Conservation (phyloP, 192 early-diverging fungal genomes). For the Backusella liffmaniae region DNA sequence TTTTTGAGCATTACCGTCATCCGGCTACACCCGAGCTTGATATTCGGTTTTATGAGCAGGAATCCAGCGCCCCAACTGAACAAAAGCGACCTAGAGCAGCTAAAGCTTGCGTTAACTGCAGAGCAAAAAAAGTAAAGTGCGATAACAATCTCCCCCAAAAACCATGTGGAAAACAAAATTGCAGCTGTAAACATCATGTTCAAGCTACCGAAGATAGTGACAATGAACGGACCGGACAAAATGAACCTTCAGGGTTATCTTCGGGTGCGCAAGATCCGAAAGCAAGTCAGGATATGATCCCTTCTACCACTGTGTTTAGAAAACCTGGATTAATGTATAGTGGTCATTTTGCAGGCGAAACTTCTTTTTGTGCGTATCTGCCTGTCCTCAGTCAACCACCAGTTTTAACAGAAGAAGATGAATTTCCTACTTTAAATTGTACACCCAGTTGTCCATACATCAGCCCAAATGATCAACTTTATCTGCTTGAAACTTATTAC, state of each 20-base stretch:
- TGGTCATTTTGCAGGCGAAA: slow-evolving; percentile 25
- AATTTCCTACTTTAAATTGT: neutral
- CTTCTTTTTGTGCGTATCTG: slow-evolving; percentile 13
- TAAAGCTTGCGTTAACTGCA: neutral
- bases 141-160: neutral
- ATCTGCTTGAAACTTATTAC: slow-evolving; percentile 37
- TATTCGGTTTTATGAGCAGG: neutral
- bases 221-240: neutral
- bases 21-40: neutral
- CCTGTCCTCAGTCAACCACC: neutral
- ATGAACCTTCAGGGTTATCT: neutral
- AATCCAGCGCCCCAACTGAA: neutral
- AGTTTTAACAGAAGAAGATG: neutral
- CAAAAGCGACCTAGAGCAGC: neutral
- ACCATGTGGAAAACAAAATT: neutral
- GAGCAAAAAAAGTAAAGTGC: neutral
- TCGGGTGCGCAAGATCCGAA: neutral
- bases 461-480: slow-evolving; percentile 16
- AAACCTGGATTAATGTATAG: neutral
- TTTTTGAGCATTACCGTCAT: neutral
- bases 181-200: neutral
- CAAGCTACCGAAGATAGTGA: neutral
- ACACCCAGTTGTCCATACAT: slow-evolving; percentile 6
- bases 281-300: neutral
- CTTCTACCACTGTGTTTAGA: slow-evolving; percentile 5